Base-by-base conservation (phyloP, 176 grass and related monocot genomes). In the Triticum urartu region DNA sequence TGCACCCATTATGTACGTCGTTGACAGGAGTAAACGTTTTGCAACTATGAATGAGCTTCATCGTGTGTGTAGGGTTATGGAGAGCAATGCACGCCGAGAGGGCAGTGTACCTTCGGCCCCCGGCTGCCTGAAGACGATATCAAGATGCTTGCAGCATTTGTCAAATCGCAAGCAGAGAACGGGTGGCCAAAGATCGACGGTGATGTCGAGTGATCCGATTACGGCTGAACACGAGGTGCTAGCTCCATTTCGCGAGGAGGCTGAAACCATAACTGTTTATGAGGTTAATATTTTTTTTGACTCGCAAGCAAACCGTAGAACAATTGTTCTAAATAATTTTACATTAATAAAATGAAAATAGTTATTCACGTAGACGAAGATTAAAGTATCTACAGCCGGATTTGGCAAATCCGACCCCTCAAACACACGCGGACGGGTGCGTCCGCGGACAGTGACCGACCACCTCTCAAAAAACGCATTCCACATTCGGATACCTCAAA, bases 121-220 rank as follows among this genome's bases (percentile, higher is more conserved):
- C 67, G 90, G 48, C 40, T 98, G 26, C 45, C 82, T 15, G 95
- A 94, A 86, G 93, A 95, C 59, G 93, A 98, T 73, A 98, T 95
- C 84, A 92, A 90, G 84, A 74, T 92, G 15, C 84, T 95, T n/a
- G 93, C 91, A 14, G 85, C 91, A 26, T 95, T 94, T 75, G 96
- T 95, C 36, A 95, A 92, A 76, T 89, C 79, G 11, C 93, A 98
- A 38, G 93, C 96, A 5, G 84, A 94, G 47, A 91, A 86, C 47
- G 91, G 93, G 79, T 98, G 96, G 96, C 96, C 96, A 14, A 91
- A 93, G 86, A 66, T 97, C 40, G 89, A 93, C 68, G 66, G 78
- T 28, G 86, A 82, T 40, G 90, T 56, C 47, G 89, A 97, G 67
- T 97, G 82, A 90, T 80, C 17, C 11, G 21, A 22, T 25, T 20